Evolutionary conservation across 225 moss, liverwort and hornwort species (phyloP).

Genomic region (Ulota crispa): DNA sequence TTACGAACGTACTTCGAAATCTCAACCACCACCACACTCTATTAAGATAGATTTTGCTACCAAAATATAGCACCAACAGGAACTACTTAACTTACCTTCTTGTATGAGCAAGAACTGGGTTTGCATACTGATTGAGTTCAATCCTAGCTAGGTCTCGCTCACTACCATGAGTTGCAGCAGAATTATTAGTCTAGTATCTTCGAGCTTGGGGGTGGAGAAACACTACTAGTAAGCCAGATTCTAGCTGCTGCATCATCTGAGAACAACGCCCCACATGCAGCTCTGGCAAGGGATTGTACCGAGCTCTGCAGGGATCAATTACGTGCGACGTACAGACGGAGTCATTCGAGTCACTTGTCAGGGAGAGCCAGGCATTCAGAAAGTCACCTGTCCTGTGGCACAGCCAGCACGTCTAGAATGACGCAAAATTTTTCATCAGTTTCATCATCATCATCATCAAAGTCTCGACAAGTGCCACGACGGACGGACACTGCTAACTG

Average conservation of each 20-base stretch:
- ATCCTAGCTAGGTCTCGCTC: neutral
- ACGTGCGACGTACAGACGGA: conserved; percentile 10
- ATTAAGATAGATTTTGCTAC: neutral
- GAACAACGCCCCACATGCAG: conserved; percentile 34
- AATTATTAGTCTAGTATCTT: conserved; percentile 9
- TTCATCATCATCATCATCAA: conserved; percentile 24
- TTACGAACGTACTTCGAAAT: neutral
- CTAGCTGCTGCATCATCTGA: conserved; percentile 30
- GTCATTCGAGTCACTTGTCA: conserved; percentile 21
- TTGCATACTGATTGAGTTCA: neutral
- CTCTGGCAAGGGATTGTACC: conserved; percentile 25
- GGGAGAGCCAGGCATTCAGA: conserved; percentile 23
- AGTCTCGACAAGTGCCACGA: conserved; percentile 16
- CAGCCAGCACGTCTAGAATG: conserved; percentile 2
- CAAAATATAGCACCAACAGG: neutral
- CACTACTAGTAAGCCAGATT: conserved; percentile 11
- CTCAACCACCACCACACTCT: neutral
- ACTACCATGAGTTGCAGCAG: conserved; percentile 18
- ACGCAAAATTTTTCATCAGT: conserved; percentile 1
- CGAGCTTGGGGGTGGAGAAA: neutral
- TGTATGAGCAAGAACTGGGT: conserved; percentile 5
- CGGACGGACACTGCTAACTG: neutral
- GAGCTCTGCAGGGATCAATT: conserved; percentile 19
- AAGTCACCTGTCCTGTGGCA: conserved; percentile 14
- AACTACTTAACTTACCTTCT: neutral